These are phyloP conservation scores for Fusarium euwallaceae DNA, from an alignment of 2,329 filamentous ascomycete species.

Conservation along the genomic window DNA sequence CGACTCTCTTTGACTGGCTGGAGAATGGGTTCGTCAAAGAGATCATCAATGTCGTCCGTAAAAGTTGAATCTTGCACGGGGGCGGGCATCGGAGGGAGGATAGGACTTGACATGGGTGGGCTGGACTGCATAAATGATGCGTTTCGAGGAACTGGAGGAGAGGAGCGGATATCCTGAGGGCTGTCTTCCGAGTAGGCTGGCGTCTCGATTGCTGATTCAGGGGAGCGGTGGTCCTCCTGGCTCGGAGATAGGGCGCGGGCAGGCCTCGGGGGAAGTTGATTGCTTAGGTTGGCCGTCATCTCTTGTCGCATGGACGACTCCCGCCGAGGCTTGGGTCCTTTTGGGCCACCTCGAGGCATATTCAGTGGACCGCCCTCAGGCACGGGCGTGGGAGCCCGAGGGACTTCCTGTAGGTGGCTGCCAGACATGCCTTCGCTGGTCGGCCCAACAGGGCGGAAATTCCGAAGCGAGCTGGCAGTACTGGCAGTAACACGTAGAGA, in stretches of 20 bases:
- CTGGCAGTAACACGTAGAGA: constrained; percentile 92
- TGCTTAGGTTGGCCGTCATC: constrained; percentile 61
- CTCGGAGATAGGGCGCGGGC: constrained; percentile 57
- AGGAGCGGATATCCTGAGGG: constrained; percentile 87
- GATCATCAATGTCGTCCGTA: constrained; percentile 81
- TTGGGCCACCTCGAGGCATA: constrained; percentile 48
- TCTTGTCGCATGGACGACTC: constrained; percentile 71
- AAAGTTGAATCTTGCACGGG: constrained; percentile 84
- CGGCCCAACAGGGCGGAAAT: constrained; percentile 79
- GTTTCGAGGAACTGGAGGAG: constrained; percentile 82
- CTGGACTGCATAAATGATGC: constrained; percentile 68
- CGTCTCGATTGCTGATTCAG: constrained; percentile 66
- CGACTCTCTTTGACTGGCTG: constrained; percentile 56
- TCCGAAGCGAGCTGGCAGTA: constrained; percentile 87
- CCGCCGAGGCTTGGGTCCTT: constrained; percentile 62
- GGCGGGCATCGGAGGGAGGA: constrained; percentile 73
- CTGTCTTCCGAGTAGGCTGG: constrained; percentile 73
- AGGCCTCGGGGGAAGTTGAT: constrained; percentile 55
- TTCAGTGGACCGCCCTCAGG: constrained; percentile 61
- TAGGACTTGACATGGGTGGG: constrained; percentile 84
- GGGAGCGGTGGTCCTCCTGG: constrained; percentile 66
- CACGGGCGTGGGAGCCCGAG: constrained; percentile 82
- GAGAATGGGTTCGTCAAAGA: constrained; percentile 72
- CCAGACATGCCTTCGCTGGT: constrained; percentile 58
- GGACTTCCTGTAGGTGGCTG: constrained; percentile 77